Percentiles rank a stretch among this genome's conserved stretches.
These are phyloP conservation scores for Fomitopsis pulvina DNA, from an alignment of 768 basidiomycete species.

Conservation along the genomic window DNA sequence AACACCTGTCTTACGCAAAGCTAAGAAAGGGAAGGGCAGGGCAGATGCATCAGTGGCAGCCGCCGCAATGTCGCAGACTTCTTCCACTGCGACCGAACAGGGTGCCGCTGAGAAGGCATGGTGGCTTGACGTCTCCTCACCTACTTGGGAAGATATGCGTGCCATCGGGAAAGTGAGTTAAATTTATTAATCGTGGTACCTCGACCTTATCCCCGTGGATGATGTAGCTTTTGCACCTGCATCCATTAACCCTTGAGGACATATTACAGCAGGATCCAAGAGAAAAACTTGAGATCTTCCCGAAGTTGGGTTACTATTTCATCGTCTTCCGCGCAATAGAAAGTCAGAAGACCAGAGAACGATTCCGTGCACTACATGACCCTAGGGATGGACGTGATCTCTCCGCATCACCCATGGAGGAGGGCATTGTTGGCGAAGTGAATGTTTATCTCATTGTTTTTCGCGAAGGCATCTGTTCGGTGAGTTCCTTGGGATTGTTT, in stretches of 20 bases:
- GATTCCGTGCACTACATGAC: slow-evolving; percentile 23
- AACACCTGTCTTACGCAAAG: slow-evolving; percentile 8
- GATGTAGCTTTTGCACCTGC: slow-evolving; percentile 70
- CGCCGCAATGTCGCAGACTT: slow-evolving; percentile 1
- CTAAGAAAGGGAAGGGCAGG: slow-evolving; percentile 44
- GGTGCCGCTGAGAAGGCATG: slow-evolving; percentile 48
- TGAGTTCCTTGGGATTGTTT: slow-evolving; percentile 27
- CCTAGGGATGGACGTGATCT: slow-evolving; percentile 14
- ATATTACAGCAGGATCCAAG: slow-evolving; percentile 86
- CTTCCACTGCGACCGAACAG: background rate
- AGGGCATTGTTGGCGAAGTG: slow-evolving; percentile 58
- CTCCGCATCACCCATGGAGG: slow-evolving; percentile 19
- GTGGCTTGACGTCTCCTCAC: slow-evolving; percentile 89
- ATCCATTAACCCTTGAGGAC: slow-evolving; percentile 91
- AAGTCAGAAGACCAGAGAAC: slow-evolving; percentile 37
- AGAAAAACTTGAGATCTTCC: slow-evolving; percentile 87
- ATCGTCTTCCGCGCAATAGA: slow-evolving; percentile 83
- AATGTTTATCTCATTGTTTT: slow-evolving; percentile 91
- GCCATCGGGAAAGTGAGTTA: slow-evolving; percentile 69
- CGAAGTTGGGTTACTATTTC: slow-evolving; percentile 88
- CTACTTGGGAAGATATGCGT: slow-evolving; percentile 83
- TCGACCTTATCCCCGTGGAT: background rate
- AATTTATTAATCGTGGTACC: background rate
- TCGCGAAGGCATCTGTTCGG: slow-evolving; percentile 77
- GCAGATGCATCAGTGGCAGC: slow-evolving; percentile 10